A percentile compares a stretch with the other conserved stretches of the same genome.
These are phyloP conservation scores for Cydonia oblonga DNA, from an alignment of 331 rosid genomes.

Conservation along the genomic window DNA sequence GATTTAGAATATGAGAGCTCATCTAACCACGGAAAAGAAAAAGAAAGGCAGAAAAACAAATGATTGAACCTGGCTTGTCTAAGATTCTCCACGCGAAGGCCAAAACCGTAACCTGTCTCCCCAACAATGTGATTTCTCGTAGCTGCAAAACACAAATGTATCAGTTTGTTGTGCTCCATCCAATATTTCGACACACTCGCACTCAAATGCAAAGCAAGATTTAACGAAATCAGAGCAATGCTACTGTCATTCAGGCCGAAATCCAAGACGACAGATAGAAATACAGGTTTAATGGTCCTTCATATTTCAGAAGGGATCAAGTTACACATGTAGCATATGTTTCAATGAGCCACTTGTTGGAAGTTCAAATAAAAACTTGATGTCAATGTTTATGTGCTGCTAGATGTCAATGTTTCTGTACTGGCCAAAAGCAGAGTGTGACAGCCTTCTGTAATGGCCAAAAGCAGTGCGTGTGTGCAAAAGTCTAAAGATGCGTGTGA, in stretches of 20 bases:
- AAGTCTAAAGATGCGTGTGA: too few relatives aligned
- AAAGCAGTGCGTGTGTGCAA: too few relatives aligned
- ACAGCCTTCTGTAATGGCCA: too few relatives aligned
- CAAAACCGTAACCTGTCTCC: conserved; percentile 63
- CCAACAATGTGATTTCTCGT: conserved; percentile 52
- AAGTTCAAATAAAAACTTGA: not conserved
- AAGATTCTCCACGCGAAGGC: conserved; percentile 69
- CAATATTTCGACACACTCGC: not conserved
- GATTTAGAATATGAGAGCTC: not conserved
- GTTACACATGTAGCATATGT: not conserved
- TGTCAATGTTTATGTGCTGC: not conserved
- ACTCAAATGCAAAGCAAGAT: not conserved
- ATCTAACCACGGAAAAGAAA: not conserved
- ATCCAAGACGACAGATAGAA: not conserved
- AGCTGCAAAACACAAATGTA: conserved; percentile 33
- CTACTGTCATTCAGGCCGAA: too few relatives aligned
- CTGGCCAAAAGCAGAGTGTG: not conserved
- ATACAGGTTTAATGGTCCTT: not conserved
- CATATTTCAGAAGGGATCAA: not conserved
- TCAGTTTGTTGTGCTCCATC: not conserved
- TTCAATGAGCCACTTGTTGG: not conserved
- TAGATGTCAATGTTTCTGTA: not conserved
- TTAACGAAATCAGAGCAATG: not conserved
- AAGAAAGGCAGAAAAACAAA: conserved; percentile 7
- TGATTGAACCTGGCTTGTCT: conserved; percentile 90